Base-by-base conservation (phyloP, 2,329 filamentous ascomycete species). In the Fusarium hostae region DNA sequence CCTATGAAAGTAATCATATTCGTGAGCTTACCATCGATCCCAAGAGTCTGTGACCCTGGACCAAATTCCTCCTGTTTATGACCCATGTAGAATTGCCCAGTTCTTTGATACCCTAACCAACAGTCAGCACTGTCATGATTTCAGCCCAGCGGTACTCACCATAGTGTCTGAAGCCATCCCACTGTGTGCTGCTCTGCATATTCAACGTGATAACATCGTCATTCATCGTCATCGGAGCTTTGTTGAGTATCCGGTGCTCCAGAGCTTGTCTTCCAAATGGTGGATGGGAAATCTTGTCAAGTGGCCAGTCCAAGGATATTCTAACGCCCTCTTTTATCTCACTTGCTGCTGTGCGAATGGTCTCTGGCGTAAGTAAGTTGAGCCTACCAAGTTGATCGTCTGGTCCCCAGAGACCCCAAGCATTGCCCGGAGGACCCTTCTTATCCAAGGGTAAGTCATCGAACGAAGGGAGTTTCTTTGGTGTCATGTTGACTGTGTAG, bases 1-100 rank as follows among this genome's bases (percentile, higher is more conserved):
- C 4, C 2, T n/a, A 10, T 7, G 3, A 11, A 3, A 2, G 15
- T 2, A n/a, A 11, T 47, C 5, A 47, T 11, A 2, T 9, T 32
- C 4, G 15, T 32, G 6, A 10, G 10, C 28, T 32, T 48, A 48
- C 45, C 45, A 9, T 48, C 20, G 10, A 48, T 9, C 20, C 28
- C 45, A 11, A 48, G n/a, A 32, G 4, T 12, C n/a, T 18, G 20
- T 18, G 45, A 48, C 0, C 20, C 20, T 12, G 28, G 13, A 12
- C n/a, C 9, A 2, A 32, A 48, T n/a, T 48, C 45, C n/a, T 22
- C 20, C 15, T 48, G 28, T 48, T 48, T 32, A 20, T 48, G 28
- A 22, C 20, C 28, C 45, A 48, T 32, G 7, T 48, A 48, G n/a
- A 48, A 48, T 4, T 48, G 45, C 9, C 28, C 20, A 32, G 45